Percentiles rank a stretch among this genome's conserved stretches.
phyloP scores from a whole-genome alignment of 2,329 filamentous ascomycete species.

The Trichoderma sp. region DNA sequence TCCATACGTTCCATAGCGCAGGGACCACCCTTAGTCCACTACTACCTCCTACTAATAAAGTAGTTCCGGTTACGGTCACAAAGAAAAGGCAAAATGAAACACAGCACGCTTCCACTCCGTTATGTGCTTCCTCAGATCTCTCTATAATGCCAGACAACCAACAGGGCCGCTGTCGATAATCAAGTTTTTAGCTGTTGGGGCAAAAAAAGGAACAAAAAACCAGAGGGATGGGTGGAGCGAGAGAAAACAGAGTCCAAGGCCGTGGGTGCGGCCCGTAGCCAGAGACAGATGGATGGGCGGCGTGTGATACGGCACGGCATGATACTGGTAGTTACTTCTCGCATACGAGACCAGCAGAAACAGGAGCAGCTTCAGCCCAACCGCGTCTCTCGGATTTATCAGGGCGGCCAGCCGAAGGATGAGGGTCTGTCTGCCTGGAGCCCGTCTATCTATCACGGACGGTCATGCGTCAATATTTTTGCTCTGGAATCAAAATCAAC shows the following conservation, averaged over 20 bases:
- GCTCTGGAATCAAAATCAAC: not conserved
- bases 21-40: not conserved
- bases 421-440: not conserved
- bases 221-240: not conserved
- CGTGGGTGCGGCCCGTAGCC: not conserved
- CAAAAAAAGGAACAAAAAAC: not conserved
- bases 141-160: not conserved
- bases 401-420: not conserved
- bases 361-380: not conserved
- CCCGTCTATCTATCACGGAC: not conserved
- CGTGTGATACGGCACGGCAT: constrained; percentile 14
- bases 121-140: not conserved
- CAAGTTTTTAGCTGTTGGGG: constrained; percentile 8
- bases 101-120: not conserved
- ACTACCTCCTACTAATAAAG: not conserved
- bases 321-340: not conserved
- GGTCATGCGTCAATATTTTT: not conserved
- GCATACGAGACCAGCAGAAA: not conserved
- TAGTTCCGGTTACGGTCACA: not conserved
- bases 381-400: not conserved
- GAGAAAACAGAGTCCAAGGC: not conserved
- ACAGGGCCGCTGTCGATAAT: constrained; percentile 8
- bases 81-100: not conserved
- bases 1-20: not conserved
- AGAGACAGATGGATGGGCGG: not conserved